Percentiles rank a stretch among this genome's conserved stretches.
These are phyloP conservation scores for Fusarium neocosmosporiellum DNA, from an alignment of 2,329 filamentous ascomycete genomes.

Conservation along the genomic window DNA sequence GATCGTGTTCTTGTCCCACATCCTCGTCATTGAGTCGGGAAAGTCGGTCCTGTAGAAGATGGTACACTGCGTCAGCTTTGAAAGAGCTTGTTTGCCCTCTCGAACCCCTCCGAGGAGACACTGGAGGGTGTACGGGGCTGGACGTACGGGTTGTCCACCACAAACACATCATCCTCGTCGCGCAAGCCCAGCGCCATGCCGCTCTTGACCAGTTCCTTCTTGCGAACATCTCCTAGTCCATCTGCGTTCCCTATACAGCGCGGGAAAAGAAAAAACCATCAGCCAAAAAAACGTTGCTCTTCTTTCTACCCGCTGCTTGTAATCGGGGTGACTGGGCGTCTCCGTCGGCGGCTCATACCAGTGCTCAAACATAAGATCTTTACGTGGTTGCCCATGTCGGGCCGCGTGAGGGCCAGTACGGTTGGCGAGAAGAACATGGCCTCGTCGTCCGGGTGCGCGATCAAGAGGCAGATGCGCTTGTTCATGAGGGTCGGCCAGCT, in stretches of 20 bases:
- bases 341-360: conserved; percentile 59
- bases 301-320: conserved; percentile 13
- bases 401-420: conserved; percentile 83
- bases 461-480: conserved; percentile 91
- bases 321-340: conserved; percentile 1
- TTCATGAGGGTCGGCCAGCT: conserved; percentile 76
- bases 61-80: conserved; percentile 8
- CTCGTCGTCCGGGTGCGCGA: conserved; percentile 98
- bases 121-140: neutral
- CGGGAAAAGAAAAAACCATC: conserved; percentile 27
- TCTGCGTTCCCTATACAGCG: conserved; percentile 77
- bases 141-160: conserved; percentile 80
- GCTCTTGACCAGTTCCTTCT: conserved; percentile 85
- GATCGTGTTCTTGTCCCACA: conserved; percentile 80
- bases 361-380: conserved; percentile 94
- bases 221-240: conserved; percentile 84
- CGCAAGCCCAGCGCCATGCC: conserved; percentile 81
- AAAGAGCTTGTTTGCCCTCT: neutral
- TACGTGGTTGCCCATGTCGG: conserved; percentile 86
- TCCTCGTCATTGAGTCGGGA: conserved; percentile 86
- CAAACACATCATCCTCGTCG: conserved; percentile 80
- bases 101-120: neutral
- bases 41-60: conserved; percentile 65
- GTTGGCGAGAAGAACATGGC: conserved; percentile 99
- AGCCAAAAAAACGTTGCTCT: conserved; percentile 30